Evolutionary conservation across 1,284 basidiomycete genomes (phyloP).

Genomic region (Polyporus tsugae): DNA sequence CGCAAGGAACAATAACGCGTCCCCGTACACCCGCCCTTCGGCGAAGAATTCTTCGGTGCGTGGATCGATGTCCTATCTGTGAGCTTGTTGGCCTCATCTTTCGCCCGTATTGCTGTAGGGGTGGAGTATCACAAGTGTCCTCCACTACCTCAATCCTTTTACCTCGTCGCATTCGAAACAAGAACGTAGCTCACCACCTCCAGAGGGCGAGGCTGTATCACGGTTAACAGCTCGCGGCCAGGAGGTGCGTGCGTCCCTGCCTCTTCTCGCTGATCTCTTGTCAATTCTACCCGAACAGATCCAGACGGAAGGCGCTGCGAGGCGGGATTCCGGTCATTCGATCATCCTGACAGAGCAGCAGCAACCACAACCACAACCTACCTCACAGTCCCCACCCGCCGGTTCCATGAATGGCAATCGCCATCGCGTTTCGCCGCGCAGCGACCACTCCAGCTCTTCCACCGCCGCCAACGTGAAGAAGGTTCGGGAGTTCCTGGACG

Average conservation of each 20-base stretch:
- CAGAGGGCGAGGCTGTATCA: constrained; percentile 22
- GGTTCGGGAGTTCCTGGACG: constrained; percentile 36
- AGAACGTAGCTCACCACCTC: constrained; percentile 11
- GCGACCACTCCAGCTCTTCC: constrained; percentile 26
- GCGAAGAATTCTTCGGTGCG: constrained; percentile 34
- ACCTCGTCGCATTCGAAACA: constrained; percentile 19
- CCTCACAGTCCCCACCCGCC: constrained; percentile 26
- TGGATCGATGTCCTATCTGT: constrained; percentile 9
- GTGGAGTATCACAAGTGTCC: constrained; percentile 34
- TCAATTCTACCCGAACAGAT: background rate
- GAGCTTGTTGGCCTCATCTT: constrained; percentile 6
- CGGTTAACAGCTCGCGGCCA: constrained; percentile 26
- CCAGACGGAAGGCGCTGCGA: background rate
- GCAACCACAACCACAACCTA: constrained; percentile 14
- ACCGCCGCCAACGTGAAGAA: constrained; percentile 31
- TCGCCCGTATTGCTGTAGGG: constrained; percentile 19
- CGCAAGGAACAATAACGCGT: constrained; percentile 35
- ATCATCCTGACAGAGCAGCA: constrained; percentile 3
- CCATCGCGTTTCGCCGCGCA: constrained; percentile 28
- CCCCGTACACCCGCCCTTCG: constrained; percentile 35
- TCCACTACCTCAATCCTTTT: constrained; percentile 37
- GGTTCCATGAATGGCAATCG: constrained; percentile 23
- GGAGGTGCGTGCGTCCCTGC: constrained; percentile 18
- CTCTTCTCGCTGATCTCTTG: background rate
- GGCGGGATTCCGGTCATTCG: background rate